Percentiles rank a stretch among this genome's conserved stretches.
These are phyloP conservation scores for Mallotus japonicus DNA, from an alignment of 441 rosid genomes.

Conservation along the genomic window DNA sequence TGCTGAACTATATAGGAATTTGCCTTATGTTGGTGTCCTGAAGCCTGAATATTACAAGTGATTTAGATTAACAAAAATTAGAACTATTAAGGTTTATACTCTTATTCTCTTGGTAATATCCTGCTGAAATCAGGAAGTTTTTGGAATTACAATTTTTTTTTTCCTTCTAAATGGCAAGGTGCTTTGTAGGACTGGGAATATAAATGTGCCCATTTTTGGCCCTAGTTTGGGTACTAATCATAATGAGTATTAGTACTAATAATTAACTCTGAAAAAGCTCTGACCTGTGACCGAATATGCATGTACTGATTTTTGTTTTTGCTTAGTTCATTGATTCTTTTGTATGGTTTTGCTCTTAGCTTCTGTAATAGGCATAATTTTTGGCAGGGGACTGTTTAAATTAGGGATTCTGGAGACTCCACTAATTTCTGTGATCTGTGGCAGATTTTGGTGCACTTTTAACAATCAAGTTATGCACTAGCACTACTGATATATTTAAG, in stretches of 20 bases:
- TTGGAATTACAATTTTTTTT: not conserved
- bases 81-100: slow-evolving; percentile 4
- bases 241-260: not conserved
- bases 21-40: slow-evolving; percentile 86
- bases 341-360: too few relatives aligned
- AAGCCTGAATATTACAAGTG: slow-evolving; percentile 61
- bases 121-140: not conserved
- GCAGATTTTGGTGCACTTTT: too few relatives aligned
- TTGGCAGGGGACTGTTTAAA: too few relatives aligned
- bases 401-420: too few relatives aligned
- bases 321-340: too few relatives aligned
- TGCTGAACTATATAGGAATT: slow-evolving; percentile 78
- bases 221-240: not conserved
- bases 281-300: too few relatives aligned
- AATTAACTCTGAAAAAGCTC: too few relatives aligned
- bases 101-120: not conserved
- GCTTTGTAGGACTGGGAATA: not conserved
- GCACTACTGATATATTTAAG: too few relatives aligned
- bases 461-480: too few relatives aligned
- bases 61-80: slow-evolving; percentile 9
- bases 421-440: too few relatives aligned
- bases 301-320: too few relatives aligned
- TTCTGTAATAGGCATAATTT: too few relatives aligned
- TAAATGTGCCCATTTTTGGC: not conserved
- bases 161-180: not conserved